Evolutionary conservation across 768 basidiomycete genomes (phyloP).

Genomic region (Amanita pallidorosea): DNA sequence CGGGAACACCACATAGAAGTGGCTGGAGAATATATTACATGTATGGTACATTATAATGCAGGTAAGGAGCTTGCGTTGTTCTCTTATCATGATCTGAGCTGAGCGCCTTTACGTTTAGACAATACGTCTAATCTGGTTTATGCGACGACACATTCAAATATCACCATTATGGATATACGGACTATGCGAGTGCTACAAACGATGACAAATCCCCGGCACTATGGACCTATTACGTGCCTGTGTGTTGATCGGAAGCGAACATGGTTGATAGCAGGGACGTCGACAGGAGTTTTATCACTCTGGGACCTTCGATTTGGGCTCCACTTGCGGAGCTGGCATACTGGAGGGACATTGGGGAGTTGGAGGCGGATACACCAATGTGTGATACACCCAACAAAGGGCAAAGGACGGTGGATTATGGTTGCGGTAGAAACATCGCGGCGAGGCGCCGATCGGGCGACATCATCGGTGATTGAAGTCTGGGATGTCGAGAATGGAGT

Average conservation of each 20-base stretch:
- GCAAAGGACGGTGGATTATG: conserved; percentile 84
- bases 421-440: conserved; percentile 59
- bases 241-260: conserved; percentile 77
- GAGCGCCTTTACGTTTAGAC: conserved; percentile 24
- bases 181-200: conserved; percentile 69
- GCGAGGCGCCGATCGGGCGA: conserved; percentile 28
- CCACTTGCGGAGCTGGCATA: conserved; percentile 80
- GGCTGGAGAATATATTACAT: conserved; percentile 72
- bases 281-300: conserved; percentile 72
- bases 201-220: conserved; percentile 78
- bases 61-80: background rate
- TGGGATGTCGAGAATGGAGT: conserved; percentile 85
- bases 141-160: conserved; percentile 70
- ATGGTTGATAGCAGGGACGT: conserved; percentile 87
- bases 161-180: conserved; percentile 73
- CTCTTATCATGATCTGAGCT: background rate
- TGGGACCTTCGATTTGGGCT: conserved; percentile 97
- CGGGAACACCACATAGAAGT: conserved; percentile 70
- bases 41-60: conserved; percentile 58
- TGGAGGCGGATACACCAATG: conserved; percentile 61
- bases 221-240: conserved; percentile 77
- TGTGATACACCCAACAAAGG: conserved; percentile 76
- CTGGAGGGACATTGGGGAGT: conserved; percentile 43
- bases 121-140: conserved; percentile 74
- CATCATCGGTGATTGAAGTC: conserved; percentile 61